Evolutionary conservation across 768 basidiomycete species (phyloP).

Genomic region (Daedaleopsis sinensis): DNA sequence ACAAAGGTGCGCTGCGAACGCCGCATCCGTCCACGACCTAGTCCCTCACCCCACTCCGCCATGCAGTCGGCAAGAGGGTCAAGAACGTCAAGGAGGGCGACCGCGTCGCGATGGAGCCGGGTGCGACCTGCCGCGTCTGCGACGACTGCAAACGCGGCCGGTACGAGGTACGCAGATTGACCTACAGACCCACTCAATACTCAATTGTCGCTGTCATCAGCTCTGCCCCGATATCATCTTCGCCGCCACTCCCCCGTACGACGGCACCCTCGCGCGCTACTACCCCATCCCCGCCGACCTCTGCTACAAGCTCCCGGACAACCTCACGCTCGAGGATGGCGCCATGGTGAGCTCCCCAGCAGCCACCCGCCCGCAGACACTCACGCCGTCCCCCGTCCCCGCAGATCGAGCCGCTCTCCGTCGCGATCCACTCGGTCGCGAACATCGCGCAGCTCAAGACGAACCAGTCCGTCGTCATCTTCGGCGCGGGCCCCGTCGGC

Average conservation of each 20-base stretch:
- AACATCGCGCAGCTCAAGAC: constrained; percentile 74
- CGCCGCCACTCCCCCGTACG: constrained; percentile 92
- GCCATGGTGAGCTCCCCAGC: constrained; percentile 67
- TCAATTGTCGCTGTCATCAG: constrained; percentile 39
- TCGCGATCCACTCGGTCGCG: constrained; percentile 86
- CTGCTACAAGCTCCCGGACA: constrained; percentile 80
- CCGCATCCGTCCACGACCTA: not conserved
- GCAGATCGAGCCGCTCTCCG: constrained; percentile 93
- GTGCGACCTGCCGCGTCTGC: constrained; percentile 82
- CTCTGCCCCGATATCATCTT: constrained; percentile 86
- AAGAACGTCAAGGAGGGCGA: constrained; percentile 80
- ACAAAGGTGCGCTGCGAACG: constrained; percentile 49
- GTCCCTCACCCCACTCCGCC: not conserved
- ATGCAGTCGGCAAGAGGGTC: constrained; percentile 72
- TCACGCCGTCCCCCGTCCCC: not conserved
- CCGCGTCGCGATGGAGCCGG: constrained; percentile 91
- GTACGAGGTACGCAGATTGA: constrained; percentile 61
- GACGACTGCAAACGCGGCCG: constrained; percentile 82
- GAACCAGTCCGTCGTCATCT: constrained; percentile 78
- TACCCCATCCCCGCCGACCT: constrained; percentile 88
- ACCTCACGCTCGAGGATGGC: constrained; percentile 89
- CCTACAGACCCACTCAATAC: not conserved
- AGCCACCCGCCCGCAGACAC: not conserved
- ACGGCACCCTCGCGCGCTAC: constrained; percentile 87
- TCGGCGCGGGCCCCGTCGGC: constrained; percentile 90